Percentiles rank a stretch among this genome's conserved stretches.
phyloP scores from a whole-genome alignment of 352 stramenopile species.

The Albugo laibachii region DNA sequence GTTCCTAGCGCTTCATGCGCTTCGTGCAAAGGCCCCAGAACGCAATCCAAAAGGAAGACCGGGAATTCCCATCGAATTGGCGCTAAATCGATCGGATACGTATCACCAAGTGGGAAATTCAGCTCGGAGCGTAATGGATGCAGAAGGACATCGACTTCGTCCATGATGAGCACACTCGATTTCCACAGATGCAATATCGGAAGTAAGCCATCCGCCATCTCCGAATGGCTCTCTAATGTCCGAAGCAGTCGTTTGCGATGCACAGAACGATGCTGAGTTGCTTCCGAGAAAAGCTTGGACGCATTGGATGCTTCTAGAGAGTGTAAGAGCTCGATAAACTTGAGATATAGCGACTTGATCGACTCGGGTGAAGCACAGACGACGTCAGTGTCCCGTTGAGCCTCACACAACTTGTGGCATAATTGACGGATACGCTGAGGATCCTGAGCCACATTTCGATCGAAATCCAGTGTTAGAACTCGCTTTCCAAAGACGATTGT shows the following conservation, averaged over 20 bases:
- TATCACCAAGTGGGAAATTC: constrained; percentile 85
- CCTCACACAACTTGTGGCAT: constrained; percentile 74
- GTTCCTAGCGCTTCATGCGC: background rate
- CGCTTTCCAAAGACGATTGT: constrained; percentile 91
- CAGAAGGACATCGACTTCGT: constrained; percentile 85
- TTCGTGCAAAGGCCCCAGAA: constrained; percentile 33
- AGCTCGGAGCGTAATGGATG: constrained; percentile 81
- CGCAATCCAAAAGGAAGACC: constrained; percentile 87
- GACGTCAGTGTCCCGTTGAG: constrained; percentile 84
- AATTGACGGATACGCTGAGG: constrained; percentile 31
- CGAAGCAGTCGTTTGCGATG: constrained; percentile 40
- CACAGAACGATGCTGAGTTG: constrained; percentile 58
- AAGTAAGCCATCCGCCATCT: constrained; percentile 83
- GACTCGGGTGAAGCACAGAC: constrained; percentile 97
- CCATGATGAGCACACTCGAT: constrained; percentile 86
- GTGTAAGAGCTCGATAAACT: constrained; percentile 90
- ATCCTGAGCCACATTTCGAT: constrained; percentile 84
- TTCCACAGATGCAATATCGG: constrained; percentile 81
- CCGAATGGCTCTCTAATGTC: constrained; percentile 53
- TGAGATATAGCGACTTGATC: constrained; percentile 99
- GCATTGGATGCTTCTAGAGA: constrained; percentile 72
- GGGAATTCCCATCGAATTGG: constrained; percentile 84
- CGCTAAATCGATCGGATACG: constrained; percentile 77
- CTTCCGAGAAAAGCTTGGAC: constrained; percentile 30
- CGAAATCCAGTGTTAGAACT: constrained; percentile 98